Evolutionary conservation across 2,329 filamentous ascomycete genomes (phyloP), one percentile per base, ranked within the genome.

Genomic region (Alternaria longipes): DNA sequence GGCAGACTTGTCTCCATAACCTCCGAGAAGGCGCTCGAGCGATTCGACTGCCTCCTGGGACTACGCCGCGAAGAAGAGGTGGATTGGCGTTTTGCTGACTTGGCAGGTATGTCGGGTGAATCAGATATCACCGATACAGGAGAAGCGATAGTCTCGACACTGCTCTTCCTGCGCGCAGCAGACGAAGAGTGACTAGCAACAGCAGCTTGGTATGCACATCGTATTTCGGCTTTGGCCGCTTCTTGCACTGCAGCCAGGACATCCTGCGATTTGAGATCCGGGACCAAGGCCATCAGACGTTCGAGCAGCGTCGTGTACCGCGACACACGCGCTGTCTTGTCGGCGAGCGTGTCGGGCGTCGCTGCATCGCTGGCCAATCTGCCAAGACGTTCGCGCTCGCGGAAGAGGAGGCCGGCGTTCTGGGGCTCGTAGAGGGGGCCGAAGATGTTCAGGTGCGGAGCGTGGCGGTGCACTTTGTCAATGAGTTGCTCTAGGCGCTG

Each of bases 401-500:
- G 73, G 61, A 73, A 73, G 2, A 72, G 64, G 0, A 68, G 52
- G 7, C 64, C 64, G 2, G 70, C 65, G 49, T 78, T 70, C 3
- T 64, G 58, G 8, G 63, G 44, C 20, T 71, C 66, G 53, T 74
- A 66, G 1, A 77, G 63, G 0, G 74, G 69, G 4, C 76, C 76
- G 40, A 76, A 76, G 38, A 75, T 65, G 8, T 65, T 56, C 5
- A 74, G 69, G 8, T 67, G 60, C 1, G 72, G 71, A 3, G 71
- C 45, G 12, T 75, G 69, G 16, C 65, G 64, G 46, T 78, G 71
- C 0, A 77, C 67, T 56, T 78, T 78, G 36, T 75, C 74, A 22
- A 78, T 67, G 12, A 78, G 66, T 11, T 63, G 69, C 59, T 78
- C 76, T 6, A 78, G 63, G 30, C 74, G 74, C 54, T 76, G 74